Evolutionary conservation across 306 rosid species (phyloP).

Genomic region (Ziziphus jujuba): DNA sequence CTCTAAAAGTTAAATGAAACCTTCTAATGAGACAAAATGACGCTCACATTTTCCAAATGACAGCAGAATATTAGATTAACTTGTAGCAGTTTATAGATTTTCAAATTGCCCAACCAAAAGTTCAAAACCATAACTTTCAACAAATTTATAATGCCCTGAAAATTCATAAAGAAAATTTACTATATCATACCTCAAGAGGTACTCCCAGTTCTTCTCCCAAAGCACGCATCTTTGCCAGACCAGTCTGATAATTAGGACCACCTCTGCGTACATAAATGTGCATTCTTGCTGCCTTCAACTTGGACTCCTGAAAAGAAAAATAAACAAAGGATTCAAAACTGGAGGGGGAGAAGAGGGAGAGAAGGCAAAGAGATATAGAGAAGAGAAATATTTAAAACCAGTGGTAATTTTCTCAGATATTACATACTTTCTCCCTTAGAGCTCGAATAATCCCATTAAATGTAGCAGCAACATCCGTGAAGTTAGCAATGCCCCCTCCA

Average conservation of each 20-base stretch:
- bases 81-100: background rate
- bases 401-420: background rate
- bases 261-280: constrained; percentile 81
- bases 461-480: constrained; percentile 89
- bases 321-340: background rate
- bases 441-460: constrained; percentile 80
- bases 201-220: constrained; percentile 80
- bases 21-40: no score
- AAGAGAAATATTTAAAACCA: background rate
- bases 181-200: constrained; percentile 64
- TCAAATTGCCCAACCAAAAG: background rate
- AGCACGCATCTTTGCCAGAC: constrained; percentile 71
- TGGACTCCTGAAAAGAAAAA: constrained; percentile 49
- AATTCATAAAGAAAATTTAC: background rate
- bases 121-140: background rate
- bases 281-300: constrained; percentile 80
- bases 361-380: background rate
- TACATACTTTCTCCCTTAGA: constrained; percentile 66
- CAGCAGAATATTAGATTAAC: background rate
- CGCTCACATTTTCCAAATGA: constrained; percentile 1
- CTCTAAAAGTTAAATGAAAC: no score
- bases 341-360: background rate
- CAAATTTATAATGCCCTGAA: no score
- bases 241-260: constrained; percentile 86
- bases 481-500: constrained; percentile 94